Evolutionary conservation across 2,329 filamentous ascomycete species (phyloP), one percentile per base, ranked within the genome.

Genomic region (Pyrenochaeta sp.): DNA sequence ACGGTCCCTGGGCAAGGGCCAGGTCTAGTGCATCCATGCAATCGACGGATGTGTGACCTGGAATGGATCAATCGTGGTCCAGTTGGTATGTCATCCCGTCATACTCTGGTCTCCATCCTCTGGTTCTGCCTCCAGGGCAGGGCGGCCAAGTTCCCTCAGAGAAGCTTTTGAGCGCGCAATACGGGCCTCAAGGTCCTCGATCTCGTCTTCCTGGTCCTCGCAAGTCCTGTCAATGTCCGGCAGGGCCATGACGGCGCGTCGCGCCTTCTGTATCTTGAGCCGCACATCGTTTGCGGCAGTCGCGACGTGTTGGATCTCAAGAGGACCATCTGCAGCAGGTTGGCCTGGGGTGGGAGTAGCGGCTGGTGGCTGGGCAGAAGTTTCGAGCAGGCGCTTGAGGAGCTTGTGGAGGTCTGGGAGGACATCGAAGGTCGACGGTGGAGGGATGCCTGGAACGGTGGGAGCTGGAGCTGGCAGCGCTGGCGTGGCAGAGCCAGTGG

Each of bases 361-460:
- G 3, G 66, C 63, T 14, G 68, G 65, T 20, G 67, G 65, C 45
- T 71, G 70, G 7, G 62, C 77, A 72, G 68, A 79, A 64, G 64
- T 68, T 23, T 78, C 81, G 63, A 90, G 86, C 15, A 97, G 84
- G 45, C 90, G 90, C 61, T 87, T 82, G 56, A 97, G 86, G 63
- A 96, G 86, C 54, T 87, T 83, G 68, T 91, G 88, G 48, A 97
- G 86, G 68, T 92, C 87, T 21, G 92, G 91, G 48, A 96, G 85
- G 64, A 92, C 86, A 79, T 97, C 93, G 78, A 97, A 91, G 44
- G 87, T 87, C 75, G 93, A 89, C 23, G 93, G 90, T 44, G 90
- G 85, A 58, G 95, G 89, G 50, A 89, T 86, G 2, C 84, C 78
- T 29, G 88, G 83, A 53, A 83, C 51, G 44, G 64, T 39, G 40